Evolutionary conservation across 495 filamentous ascomycete genomes (phyloP).

Genomic region (Aspergillus diversus): DNA sequence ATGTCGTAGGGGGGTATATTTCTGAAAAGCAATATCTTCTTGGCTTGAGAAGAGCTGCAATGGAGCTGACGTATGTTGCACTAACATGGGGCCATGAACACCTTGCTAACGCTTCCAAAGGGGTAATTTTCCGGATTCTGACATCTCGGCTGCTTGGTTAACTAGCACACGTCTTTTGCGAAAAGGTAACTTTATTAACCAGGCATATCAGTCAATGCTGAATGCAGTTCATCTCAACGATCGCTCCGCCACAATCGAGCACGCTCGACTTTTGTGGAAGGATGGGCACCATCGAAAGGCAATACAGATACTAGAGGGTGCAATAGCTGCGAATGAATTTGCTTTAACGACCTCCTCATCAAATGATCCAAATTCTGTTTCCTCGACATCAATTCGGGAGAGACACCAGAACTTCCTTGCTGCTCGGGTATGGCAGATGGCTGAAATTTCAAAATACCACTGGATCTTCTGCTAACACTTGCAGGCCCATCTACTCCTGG

Average conservation of each 20-base stretch:
- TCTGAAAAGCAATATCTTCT: constrained; percentile 93
- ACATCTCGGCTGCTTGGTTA: constrained; percentile 85
- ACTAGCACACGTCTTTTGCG: constrained; percentile 82
- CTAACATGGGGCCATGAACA: neutral
- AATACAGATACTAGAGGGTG: constrained; percentile 84
- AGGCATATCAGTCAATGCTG: constrained; percentile 90
- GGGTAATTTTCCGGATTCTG: constrained; percentile 57
- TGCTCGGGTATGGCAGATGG: constrained; percentile 39
- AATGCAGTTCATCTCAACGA: constrained; percentile 85
- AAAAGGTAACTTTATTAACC: constrained; percentile 78
- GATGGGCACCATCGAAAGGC: constrained; percentile 94
- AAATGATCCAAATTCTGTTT: constrained; percentile 39
- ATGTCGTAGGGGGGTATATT: constrained; percentile 82
- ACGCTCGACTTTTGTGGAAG: constrained; percentile 91
- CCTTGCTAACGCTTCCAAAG: constrained; percentile 32
- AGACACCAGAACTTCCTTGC: constrained; percentile 52
- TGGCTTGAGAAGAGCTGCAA: constrained; percentile 81
- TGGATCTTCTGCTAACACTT: neutral
- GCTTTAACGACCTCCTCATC: constrained; percentile 50
- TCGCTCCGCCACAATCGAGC: constrained; percentile 84
- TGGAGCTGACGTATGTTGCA: constrained; percentile 62
- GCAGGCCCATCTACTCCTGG: constrained; percentile 78
- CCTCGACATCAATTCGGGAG: constrained; percentile 36
- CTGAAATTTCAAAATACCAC: constrained; percentile 1
- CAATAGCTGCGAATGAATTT: constrained; percentile 77